Evolutionary conservation across 306 rosid species (phyloP).

Genomic region (Hylodesmum podocarpum): DNA sequence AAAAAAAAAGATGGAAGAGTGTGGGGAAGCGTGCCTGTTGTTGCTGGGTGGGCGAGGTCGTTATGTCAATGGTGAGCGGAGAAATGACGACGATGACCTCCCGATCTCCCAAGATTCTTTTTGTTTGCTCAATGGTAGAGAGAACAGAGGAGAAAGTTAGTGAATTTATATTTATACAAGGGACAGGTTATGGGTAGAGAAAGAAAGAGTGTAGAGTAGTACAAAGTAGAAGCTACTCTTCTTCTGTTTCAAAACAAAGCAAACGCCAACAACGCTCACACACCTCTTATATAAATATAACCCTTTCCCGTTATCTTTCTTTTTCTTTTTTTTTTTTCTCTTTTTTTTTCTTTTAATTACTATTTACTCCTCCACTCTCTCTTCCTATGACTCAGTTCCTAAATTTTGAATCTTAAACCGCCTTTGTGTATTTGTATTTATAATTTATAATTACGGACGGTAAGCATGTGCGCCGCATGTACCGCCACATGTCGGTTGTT

Average conservation of each 20-base stretch:
- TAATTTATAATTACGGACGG: neutral
- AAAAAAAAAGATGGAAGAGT: neutral
- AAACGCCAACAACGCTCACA: neutral
- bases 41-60: neutral
- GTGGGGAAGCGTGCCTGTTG: slow-evolving; percentile 22
- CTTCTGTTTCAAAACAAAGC: slow-evolving; percentile 47
- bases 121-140: slow-evolving; percentile 18
- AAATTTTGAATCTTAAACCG: slow-evolving; percentile 56
- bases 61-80: slow-evolving; percentile 1
- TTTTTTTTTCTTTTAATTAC: neutral
- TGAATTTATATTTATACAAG: slow-evolving; percentile 15
- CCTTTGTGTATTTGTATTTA: slow-evolving; percentile 17
- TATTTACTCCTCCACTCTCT: neutral
- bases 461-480: slow-evolving; percentile 48
- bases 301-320: neutral
- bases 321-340: neutral
- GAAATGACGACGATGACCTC: slow-evolving; percentile 47
- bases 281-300: neutral
- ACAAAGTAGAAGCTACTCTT: slow-evolving; percentile 56
- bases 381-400: no score
- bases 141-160: slow-evolving; percentile 24
- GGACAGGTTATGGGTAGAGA: neutral
- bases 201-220: neutral
- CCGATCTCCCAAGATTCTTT: slow-evolving; percentile 32
- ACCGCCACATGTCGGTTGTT: slow-evolving; percentile 56